These are phyloP conservation scores for Aspergillus brasiliensis DNA, from an alignment of 2,329 filamentous ascomycete species.

Conservation along the genomic window DNA sequence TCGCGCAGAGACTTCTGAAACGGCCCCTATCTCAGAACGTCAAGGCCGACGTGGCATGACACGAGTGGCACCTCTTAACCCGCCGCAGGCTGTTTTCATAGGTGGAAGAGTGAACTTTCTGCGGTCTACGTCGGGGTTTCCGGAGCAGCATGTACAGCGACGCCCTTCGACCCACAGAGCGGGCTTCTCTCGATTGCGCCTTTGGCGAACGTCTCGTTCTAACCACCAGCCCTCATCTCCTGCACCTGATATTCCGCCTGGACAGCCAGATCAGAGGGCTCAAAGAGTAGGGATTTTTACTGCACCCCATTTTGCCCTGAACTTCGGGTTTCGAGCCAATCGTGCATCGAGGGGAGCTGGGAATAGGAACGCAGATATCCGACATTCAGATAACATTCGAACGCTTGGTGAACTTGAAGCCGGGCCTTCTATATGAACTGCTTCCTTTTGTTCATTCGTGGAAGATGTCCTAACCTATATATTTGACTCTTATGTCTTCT, in stretches of 20 bases:
- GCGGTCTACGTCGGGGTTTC: constrained; percentile 37
- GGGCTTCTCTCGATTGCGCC: neutral
- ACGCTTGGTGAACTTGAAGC: constrained; percentile 27
- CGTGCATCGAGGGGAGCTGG: neutral
- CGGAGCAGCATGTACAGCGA: constrained; percentile 39
- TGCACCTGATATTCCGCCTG: neutral
- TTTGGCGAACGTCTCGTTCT: constrained; percentile 6
- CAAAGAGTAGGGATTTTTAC: neutral
- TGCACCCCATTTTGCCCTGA: neutral
- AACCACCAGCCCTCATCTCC: neutral
- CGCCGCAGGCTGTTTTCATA: constrained; percentile 39
- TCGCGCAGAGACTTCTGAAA: constrained; percentile 59
- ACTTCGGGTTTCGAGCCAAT: neutral
- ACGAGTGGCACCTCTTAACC: constrained; percentile 30
- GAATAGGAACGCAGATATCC: neutral
- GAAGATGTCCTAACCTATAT: neutral
- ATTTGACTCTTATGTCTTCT: neutral
- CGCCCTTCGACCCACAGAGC: constrained; percentile 19
- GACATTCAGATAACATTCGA: constrained; percentile 6
- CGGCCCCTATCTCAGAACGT: constrained; percentile 32
- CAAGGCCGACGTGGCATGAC: constrained; percentile 31
- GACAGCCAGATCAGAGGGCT: neutral
- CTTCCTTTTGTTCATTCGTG: neutral
- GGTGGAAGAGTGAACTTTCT: constrained; percentile 35
- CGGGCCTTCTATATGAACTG: constrained; percentile 16